These are phyloP conservation scores for Termitomyces sp. DNA, from an alignment of 768 basidiomycete species.

Conservation along the genomic window DNA sequence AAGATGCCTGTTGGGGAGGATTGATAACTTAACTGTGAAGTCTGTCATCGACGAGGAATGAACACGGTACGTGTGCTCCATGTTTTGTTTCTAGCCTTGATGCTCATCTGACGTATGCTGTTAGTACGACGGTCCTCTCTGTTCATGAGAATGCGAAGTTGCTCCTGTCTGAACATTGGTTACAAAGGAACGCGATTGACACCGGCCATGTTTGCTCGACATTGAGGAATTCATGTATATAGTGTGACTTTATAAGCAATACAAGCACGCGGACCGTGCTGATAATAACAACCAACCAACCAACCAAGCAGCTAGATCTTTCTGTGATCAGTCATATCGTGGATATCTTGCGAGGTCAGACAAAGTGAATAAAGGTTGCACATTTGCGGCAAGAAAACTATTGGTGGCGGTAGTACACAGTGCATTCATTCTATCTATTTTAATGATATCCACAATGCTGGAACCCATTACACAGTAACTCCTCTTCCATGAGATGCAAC, in stretches of 20 bases:
- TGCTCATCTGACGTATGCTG: slow-evolving; percentile 2
- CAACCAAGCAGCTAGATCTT: too few species aligned
- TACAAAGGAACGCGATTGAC: too few species aligned
- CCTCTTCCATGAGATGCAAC: background rate
- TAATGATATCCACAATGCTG: too few species aligned
- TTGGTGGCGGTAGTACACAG: background rate
- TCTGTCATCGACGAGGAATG: slow-evolving; percentile 66
- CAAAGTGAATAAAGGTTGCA: background rate
- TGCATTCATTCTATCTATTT: too few species aligned
- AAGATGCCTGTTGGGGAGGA: slow-evolving; percentile 56
- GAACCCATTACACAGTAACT: background rate
- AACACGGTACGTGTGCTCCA: slow-evolving; percentile 53
- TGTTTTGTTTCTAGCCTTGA: background rate
- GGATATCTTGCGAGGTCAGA: background rate
- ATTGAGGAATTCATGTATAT: too few species aligned
- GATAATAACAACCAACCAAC: too few species aligned
- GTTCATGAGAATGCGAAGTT: slow-evolving; percentile 26
- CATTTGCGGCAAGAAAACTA: background rate
- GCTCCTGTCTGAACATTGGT: too few species aligned
- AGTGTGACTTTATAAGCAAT: too few species aligned
- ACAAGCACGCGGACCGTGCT: too few species aligned
- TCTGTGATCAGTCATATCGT: background rate
- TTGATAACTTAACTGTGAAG: slow-evolving; percentile 88
- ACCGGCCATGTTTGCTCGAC: too few species aligned
- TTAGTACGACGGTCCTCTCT: slow-evolving; percentile 77